These are phyloP conservation scores for Suaeda aralocaspica DNA, from an alignment of 148 eudicot species.

Conservation along the genomic window DNA sequence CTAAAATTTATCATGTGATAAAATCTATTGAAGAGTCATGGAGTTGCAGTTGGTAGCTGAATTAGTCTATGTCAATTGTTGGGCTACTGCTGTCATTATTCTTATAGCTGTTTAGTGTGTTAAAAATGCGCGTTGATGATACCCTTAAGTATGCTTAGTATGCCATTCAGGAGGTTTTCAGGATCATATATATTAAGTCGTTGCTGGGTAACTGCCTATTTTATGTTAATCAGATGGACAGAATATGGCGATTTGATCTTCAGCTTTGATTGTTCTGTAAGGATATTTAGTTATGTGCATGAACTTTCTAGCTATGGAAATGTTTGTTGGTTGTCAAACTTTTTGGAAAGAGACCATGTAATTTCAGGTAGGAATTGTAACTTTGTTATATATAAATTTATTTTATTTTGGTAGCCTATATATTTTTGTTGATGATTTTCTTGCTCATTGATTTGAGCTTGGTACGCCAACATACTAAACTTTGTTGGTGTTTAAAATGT, in stretches of 20 bases:
- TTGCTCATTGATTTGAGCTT: neutral
- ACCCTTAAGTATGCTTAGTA: neutral
- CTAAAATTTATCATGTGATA: too few relatives aligned
- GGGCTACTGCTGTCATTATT: too few relatives aligned
- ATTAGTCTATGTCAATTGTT: too few relatives aligned
- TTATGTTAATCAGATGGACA: neutral
- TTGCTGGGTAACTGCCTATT: constrained; percentile 14
- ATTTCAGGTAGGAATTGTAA: neutral
- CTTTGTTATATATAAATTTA: neutral
- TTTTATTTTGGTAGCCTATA: neutral
- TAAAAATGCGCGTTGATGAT: constrained; percentile 2
- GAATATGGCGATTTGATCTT: neutral
- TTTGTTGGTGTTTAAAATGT: too few relatives aligned
- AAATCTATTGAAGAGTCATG: neutral
- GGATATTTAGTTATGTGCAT: constrained; percentile 1
- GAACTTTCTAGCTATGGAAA: constrained; percentile 12
- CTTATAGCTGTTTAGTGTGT: too few relatives aligned
- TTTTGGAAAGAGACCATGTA: constrained; percentile 23
- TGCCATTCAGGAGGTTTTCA: constrained; percentile 30
- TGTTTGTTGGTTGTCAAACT: constrained; percentile 15
- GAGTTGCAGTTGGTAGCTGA: neutral
- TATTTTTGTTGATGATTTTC: neutral
- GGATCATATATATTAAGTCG: constrained; percentile 17
- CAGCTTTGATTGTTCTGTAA: constrained; percentile 11
- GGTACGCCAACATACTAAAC: too few relatives aligned